Base-by-base conservation (phyloP, 1,139 yeast species). In the Yamadazyma triangularis region DNA sequence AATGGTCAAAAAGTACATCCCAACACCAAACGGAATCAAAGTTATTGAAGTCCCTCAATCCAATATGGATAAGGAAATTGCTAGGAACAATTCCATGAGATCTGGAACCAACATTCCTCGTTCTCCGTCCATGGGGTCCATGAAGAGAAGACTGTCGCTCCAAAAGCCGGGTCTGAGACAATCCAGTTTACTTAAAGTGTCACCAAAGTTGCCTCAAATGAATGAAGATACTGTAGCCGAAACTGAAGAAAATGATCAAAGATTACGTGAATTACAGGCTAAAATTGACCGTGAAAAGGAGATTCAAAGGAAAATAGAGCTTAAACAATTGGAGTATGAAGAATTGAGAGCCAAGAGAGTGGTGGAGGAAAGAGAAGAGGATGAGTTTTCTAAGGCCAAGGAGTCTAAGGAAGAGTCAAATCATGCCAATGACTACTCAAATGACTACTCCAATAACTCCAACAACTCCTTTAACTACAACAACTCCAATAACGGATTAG, bases 1-100 rank as follows among this genome's bases (percentile, higher is more conserved):
- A 30, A 68, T 67, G 71, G 71, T 69, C 9, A 68, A 68, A 36
- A 65, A 64, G 31, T 69, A 68, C 42, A 59, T 69, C 26, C 75
- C 75, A 9, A 67, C 73, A 10, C 67, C 73, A 4, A 66, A 58
- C 22, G 75, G 75, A 19, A 66, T 69, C 39, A 64, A 66, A 39
- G 48, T 68, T n/a, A 53, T 69, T 13, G 74, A 69, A 39, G 75
- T 69, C 7, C 74, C 74, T 0, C 71, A 63, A 38, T 47, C 54
- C 8, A 51, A 52, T 27, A 47, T 63, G 34, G 54, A 62, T 30
- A 51, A 59, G 40, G 73, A 68, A 38, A 53, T 69, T 11, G 61
- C 64, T 2, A 47, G 74, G 28, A 56, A 56, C 32, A 69, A 69
- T 42, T 64, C 71, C 6, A 56, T 68, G 31, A 51, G 73, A 23